A percentile compares a stretch with the other conserved stretches of the same genome.
Evolutionary conservation across 306 rosid genomes (phyloP).

Genomic region (Sicyos baderoa): DNA sequence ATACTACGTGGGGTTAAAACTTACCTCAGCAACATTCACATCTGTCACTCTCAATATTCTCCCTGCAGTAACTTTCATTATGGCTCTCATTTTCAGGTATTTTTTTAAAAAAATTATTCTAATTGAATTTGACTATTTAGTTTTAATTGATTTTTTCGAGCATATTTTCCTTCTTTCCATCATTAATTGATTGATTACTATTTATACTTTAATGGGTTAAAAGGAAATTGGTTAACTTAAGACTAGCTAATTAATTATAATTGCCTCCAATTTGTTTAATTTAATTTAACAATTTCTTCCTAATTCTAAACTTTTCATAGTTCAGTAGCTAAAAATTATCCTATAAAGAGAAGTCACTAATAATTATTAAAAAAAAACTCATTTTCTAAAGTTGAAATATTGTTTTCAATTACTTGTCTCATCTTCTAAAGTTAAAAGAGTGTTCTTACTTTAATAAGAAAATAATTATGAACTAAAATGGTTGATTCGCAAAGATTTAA

Average conservation of each 20-base stretch:
- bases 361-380: neutral
- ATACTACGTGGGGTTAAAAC: constrained; percentile 82
- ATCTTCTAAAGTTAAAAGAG: too few species aligned
- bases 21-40: constrained; percentile 88
- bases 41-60: constrained; percentile 69
- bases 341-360: neutral
- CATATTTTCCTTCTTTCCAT: neutral
- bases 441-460: too few species aligned
- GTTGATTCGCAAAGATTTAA: too few species aligned
- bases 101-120: too few species aligned
- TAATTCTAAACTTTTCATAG: neutral
- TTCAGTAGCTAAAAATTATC: neutral
- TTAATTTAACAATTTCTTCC: neutral
- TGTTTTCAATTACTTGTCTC: too few species aligned
- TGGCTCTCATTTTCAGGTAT: constrained; percentile 92
- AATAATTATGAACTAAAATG: too few species aligned
- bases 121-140: too few species aligned
- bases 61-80: constrained; percentile 81
- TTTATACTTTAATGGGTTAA: too few species aligned
- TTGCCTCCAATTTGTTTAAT: neutral
- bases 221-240: too few species aligned
- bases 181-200: neutral
- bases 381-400: neutral
- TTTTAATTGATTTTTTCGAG: too few species aligned
- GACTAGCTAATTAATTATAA: too few species aligned